Conservation (phyloP, 306 rosid species). For the apple (Malus domestica) region ASM211411v1 NC_041800.1:32332233-32332732, state of each 20-base stretch:
- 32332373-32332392: not conserved
- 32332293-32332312: slow-evolving; percentile 45
- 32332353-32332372: not conserved
- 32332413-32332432: too few relatives aligned
- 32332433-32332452: too few relatives aligned
- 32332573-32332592: slow-evolving; percentile 18
- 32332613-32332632: slow-evolving; percentile 38
- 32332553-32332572: too few relatives aligned
- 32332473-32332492: too few relatives aligned
- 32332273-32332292: slow-evolving; percentile 31
- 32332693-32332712: slow-evolving; percentile 18
- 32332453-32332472: too few relatives aligned
- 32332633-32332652: slow-evolving; percentile 25
- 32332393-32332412: too few relatives aligned
- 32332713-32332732: too few relatives aligned
- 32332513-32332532: too few relatives aligned
- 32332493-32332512: too few relatives aligned
- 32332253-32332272: slow-evolving; percentile 34
- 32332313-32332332: slow-evolving; percentile 28
- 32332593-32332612: slow-evolving; percentile 28
- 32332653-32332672: slow-evolving; percentile 26
- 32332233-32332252: slow-evolving; percentile 26
- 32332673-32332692: slow-evolving; percentile 25
- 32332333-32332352: slow-evolving; percentile 17
- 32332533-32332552: too few relatives aligned